Evolutionary conservation across 106 monocot genomes (phyloP).

Genomic region (Dioscorea zingiberensis): DNA sequence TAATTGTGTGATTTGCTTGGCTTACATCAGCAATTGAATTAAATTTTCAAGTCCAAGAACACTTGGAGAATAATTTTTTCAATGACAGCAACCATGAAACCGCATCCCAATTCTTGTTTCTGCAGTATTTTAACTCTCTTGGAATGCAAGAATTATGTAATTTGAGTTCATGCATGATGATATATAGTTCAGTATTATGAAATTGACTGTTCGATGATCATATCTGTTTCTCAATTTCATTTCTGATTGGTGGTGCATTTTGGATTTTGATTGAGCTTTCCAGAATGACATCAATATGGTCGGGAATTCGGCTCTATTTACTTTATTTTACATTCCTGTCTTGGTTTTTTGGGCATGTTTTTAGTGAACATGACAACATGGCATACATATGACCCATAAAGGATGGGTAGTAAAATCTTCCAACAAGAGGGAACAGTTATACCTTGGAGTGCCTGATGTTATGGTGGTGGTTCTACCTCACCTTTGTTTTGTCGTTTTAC

Average conservation of each 20-base stretch:
- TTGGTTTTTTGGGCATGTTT: conserved; percentile 83
- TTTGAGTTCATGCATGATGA: no score
- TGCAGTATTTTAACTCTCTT: no score
- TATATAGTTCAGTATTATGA: no score
- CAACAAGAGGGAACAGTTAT: conserved; percentile 8
- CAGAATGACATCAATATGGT: conserved; percentile 60
- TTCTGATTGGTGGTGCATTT: conserved; percentile 22
- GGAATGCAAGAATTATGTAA: no score
- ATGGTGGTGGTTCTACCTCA: conserved; percentile 93
- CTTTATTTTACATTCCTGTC: conserved; percentile 64
- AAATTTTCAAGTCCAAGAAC: no score
- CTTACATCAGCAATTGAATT: no score
- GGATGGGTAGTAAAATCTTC: conserved; percentile 50
- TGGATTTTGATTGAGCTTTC: conserved; percentile 59
- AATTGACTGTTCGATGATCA: no score
- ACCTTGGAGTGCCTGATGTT: conserved; percentile 71
- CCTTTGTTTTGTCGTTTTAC: conserved; percentile 76
- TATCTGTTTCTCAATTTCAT: background rate
- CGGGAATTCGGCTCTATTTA: conserved; percentile 44
- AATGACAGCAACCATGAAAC: no score
- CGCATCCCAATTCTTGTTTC: no score
- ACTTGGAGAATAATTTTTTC: no score
- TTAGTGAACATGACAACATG: conserved; percentile 39
- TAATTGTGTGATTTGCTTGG: no score
- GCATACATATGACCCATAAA: conserved; percentile 62